phyloP scores from a whole-genome alignment of 441 rosid genomes.

The Metrosideros polymorpha region DNA sequence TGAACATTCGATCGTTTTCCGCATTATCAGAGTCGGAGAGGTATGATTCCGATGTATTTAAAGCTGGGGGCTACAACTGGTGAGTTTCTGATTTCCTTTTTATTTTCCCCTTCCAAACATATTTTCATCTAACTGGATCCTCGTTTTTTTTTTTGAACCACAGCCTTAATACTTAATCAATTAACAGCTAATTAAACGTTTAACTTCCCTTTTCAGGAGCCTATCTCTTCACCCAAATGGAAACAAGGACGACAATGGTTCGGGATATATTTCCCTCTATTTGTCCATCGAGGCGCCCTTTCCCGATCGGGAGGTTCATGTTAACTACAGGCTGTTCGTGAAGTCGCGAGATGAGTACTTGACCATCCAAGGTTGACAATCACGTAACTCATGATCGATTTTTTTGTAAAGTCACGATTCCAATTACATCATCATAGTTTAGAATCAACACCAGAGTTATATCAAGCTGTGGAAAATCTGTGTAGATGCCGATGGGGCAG shows the following conservation, averaged over 20 bases:
- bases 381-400: too few species aligned
- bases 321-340: conserved; percentile 7
- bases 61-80: not conserved
- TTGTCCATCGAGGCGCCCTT: not conserved
- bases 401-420: not conserved
- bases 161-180: not conserved
- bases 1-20: not conserved
- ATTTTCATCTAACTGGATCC: not conserved
- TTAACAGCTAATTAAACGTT: not conserved
- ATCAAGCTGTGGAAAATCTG: not conserved
- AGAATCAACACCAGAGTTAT: not conserved
- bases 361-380: not conserved
- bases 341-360: not conserved
- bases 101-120: not conserved
- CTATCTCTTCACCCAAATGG: conserved; percentile 19
- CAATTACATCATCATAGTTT: not conserved
- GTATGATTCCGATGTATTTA: not conserved
- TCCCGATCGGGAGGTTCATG: not conserved
- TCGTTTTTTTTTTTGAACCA: not conserved
- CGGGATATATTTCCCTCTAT: conserved; percentile 13
- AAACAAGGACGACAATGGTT: not conserved
- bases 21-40: not conserved
- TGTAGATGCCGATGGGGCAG: not conserved
- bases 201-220: conserved; percentile 14
- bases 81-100: not conserved